Conservation (phyloP, 129 eudicot genomes). For the Pittosporum tobira region DNA sequence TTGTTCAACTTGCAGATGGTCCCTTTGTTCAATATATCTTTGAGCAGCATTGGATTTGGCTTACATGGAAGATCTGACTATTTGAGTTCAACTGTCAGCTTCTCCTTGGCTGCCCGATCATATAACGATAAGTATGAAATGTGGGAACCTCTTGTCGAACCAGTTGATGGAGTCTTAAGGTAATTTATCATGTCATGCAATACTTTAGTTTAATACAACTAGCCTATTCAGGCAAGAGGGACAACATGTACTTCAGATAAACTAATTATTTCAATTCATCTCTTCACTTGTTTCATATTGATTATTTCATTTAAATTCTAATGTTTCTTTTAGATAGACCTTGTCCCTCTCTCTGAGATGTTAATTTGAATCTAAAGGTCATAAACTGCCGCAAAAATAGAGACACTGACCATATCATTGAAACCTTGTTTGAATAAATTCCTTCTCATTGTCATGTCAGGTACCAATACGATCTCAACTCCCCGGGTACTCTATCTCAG, state of each 20-base stretch:
- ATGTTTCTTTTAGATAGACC: not conserved
- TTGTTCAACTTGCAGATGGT: slow-evolving; percentile 66
- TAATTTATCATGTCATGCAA: slow-evolving; percentile 11
- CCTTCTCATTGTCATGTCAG: slow-evolving; percentile 28
- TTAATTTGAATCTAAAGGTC: not conserved
- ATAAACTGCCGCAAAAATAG: not conserved
- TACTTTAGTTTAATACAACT: not conserved
- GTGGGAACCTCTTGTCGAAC: slow-evolving; percentile 98
- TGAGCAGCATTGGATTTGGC: slow-evolving; percentile 66
- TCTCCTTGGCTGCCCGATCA: slow-evolving; percentile 86
- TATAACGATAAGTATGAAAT: slow-evolving; percentile 91
- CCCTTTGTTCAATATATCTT: slow-evolving; percentile 76
- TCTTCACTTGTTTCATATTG: too few relatives aligned
- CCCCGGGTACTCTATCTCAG: slow-evolving; percentile 88
- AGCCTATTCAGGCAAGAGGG: not conserved
- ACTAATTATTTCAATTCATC: too few relatives aligned
- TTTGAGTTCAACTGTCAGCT: slow-evolving; percentile 64
- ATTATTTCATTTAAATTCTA: not conserved
- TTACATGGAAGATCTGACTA: slow-evolving; percentile 67
- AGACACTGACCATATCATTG: not conserved
- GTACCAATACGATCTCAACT: slow-evolving; percentile 72
- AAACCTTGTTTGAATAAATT: not conserved
- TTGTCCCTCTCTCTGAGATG: not conserved
- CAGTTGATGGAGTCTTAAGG: slow-evolving; percentile 91
- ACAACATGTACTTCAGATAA: too few relatives aligned